Evolutionary conservation across 1,284 basidiomycete species (phyloP), one percentile per base, ranked within the genome.

Genomic region (Cutaneotrichosporon sp.): DNA sequence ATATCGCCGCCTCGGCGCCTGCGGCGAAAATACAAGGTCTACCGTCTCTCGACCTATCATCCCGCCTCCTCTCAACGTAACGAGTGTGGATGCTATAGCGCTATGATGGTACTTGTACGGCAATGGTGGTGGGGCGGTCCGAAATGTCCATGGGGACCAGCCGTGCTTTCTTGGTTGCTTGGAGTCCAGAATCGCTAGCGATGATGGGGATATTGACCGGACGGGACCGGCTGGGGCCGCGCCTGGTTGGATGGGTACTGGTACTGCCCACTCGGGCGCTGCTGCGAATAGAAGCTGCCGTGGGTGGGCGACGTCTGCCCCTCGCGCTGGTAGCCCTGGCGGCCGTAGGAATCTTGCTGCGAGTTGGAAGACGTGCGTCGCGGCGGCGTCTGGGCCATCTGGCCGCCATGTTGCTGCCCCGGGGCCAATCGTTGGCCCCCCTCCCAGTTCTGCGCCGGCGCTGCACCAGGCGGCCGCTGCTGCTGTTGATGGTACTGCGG

Each of bases 351-450:
- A 35, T 59, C 49, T 19, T 24, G 20, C 32, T 42, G 43, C 20
- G 44, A 20, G 38, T 47, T 49, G 19, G 46, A 46, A 6, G 46
- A 52, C 38, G 49, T 17, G 11, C 52, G 46, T 9, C 57, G 46
- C n/a, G 57, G 57, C 32, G 57, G 57, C 16, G 32, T 46, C 17
- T 51, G 49, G 10, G 50, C 52, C 9, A 54, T 27, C 7, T 38
- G 35, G 10, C 46, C 32, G 10, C 47, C 52, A 32, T 37, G 51
- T 46, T 54, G 56, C 24, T 35, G 33, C 4, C 64, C 61, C 14
- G 60, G 51, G 6, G 64, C 62, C 38, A 64, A 48, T 8, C 58
- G 55, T 42, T 61, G 61, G 33, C 55, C 59, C 10, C 54, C 55
- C 46, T 61, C 61, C 61, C 59, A 62, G 32, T 46, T 33, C 12